These are phyloP conservation scores for Tylopilus subfusipes DNA, from an alignment of 768 basidiomycete genomes.

Conservation along the genomic window DNA sequence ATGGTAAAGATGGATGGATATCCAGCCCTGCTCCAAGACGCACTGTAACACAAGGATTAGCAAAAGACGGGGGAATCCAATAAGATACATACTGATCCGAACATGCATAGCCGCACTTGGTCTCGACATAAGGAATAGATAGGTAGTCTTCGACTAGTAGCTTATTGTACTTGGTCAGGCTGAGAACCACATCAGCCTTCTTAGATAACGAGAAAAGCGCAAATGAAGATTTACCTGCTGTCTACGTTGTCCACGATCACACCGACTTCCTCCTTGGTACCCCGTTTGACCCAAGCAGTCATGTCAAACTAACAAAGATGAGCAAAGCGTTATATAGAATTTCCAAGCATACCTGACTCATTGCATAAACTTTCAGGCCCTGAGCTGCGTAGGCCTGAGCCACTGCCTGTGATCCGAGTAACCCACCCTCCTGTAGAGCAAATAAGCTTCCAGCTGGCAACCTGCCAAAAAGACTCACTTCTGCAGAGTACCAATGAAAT, in stretches of 20 bases:
- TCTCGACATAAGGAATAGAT: slow-evolving; percentile 77
- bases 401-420: slow-evolving; percentile 88
- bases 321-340: slow-evolving; percentile 6
- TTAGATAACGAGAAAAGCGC: slow-evolving; percentile 19
- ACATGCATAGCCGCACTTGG: slow-evolving; percentile 92
- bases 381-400: slow-evolving; percentile 63
- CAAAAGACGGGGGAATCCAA: slow-evolving; percentile 19
- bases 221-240: slow-evolving; percentile 39
- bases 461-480: slow-evolving; percentile 23
- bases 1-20: slow-evolving; percentile 84
- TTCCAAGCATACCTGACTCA: slow-evolving; percentile 29
- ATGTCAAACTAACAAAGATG: slow-evolving; percentile 71
- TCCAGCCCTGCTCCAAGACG: slow-evolving; percentile 83
- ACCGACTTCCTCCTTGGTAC: slow-evolving; percentile 73
- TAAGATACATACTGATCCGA: slow-evolving; percentile 73
- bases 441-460: not conserved
- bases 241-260: slow-evolving; percentile 85
- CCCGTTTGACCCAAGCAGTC: slow-evolving; percentile 92
- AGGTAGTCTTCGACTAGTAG: slow-evolving; percentile 71
- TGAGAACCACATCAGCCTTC: slow-evolving; percentile 29
- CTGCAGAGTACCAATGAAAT: slow-evolving; percentile 49
- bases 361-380: slow-evolving; percentile 22
- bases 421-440: slow-evolving; percentile 59
- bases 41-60: slow-evolving; percentile 36
- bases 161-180: slow-evolving; percentile 80